A percentile compares a stretch with the other conserved stretches of the same genome.
Evolutionary conservation across 2,329 filamentous ascomycete species (phyloP).

Genomic region (Claviceps purpurea): DNA sequence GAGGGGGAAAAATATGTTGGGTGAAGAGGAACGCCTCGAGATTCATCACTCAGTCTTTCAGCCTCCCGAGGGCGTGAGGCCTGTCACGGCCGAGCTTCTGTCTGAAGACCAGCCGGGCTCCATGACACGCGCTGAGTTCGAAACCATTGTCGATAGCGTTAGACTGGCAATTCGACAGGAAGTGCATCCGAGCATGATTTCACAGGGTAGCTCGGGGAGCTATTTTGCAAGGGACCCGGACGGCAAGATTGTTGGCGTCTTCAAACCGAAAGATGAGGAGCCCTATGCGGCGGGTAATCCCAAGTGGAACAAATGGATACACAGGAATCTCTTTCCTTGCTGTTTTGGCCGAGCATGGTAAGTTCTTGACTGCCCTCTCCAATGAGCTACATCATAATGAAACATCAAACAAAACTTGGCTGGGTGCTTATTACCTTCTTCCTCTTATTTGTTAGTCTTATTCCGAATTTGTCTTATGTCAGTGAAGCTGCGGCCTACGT

Average conservation of each 20-base stretch:
- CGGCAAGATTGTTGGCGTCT: constrained; percentile 92
- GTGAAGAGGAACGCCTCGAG: constrained; percentile 77
- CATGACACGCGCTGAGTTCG: constrained; percentile 71
- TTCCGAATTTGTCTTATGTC: constrained; percentile 94
- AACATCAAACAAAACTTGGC: too few relatives aligned
- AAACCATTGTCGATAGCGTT: constrained; percentile 82
- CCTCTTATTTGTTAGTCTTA: constrained; percentile 41
- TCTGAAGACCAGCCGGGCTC: constrained; percentile 49
- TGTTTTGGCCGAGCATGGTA: constrained; percentile 87
- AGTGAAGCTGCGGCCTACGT: constrained; percentile 96
- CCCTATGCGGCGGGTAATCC: constrained; percentile 94
- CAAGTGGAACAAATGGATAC: constrained; percentile 99
- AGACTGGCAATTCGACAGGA: constrained; percentile 77
- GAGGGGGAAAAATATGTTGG: constrained; percentile 54
- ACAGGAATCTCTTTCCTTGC: constrained; percentile 92
- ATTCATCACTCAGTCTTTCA: constrained; percentile 98
- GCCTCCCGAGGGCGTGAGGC: constrained; percentile 73
- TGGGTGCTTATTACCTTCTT: background rate
- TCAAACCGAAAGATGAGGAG: constrained; percentile 98
- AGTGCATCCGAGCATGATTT: constrained; percentile 88
- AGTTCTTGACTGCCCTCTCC: constrained; percentile 10
- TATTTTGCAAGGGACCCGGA: constrained; percentile 90
- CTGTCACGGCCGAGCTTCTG: constrained; percentile 62
- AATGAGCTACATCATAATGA: too few relatives aligned
- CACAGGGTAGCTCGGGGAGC: constrained; percentile 92